phyloP scores from a whole-genome alignment of 202 grass and related monocot genomes.

The Schoenoplectus tabernaemontani region DNA sequence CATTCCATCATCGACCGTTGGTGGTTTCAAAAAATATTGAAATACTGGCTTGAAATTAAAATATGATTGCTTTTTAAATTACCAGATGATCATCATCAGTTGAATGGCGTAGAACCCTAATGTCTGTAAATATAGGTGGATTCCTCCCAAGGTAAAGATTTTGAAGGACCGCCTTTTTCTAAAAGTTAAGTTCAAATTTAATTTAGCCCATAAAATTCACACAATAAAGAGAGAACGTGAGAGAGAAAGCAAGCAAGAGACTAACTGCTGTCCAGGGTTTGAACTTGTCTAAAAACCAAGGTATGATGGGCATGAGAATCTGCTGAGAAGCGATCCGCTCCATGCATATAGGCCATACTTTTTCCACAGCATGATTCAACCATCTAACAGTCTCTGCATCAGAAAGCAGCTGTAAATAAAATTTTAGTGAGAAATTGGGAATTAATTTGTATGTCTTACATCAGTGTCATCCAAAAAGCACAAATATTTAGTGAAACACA shows the following conservation, averaged over 20 bases:
- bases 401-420: conserved; percentile 67
- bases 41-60: not conserved
- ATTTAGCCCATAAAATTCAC: not conserved
- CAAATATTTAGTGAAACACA: not conserved
- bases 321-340: conserved; percentile 76
- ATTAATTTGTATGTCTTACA: no score
- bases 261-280: conserved; percentile 89
- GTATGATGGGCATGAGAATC: conserved; percentile 89
- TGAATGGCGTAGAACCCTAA: conserved; percentile 66
- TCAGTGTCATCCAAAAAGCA: not conserved
- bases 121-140: conserved; percentile 88
- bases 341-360: conserved; percentile 95
- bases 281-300: conserved; percentile 96
- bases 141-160: conserved; percentile 87
- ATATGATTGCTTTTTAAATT: conserved; percentile 17
- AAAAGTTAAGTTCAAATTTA: conserved; percentile 23
- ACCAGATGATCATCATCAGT: conserved; percentile 92
- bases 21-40: not conserved
- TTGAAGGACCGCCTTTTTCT: conserved; percentile 84
- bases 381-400: conserved; percentile 96
- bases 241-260: not conserved
- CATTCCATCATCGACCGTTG: conserved; percentile 10
- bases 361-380: conserved; percentile 88
- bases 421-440: conserved; percentile 24
- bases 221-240: conserved; percentile 14